Conservation (phyloP, 345 rosid species). For the Reutealis trisperma region DNA sequence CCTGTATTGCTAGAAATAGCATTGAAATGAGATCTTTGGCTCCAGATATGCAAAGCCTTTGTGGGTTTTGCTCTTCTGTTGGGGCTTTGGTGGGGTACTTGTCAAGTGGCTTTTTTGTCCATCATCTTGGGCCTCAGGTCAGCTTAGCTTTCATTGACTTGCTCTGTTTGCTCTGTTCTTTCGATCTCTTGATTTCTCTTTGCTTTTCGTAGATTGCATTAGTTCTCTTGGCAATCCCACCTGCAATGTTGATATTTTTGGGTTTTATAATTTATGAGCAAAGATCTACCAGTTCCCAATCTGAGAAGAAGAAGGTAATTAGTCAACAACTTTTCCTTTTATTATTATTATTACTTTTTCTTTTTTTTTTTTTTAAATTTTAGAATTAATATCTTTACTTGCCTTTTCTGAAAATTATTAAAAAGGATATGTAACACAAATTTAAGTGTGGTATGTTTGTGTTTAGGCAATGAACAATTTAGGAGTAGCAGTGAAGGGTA, state of each 20-base stretch:
- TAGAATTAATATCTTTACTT: no score
- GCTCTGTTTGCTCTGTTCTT: neutral
- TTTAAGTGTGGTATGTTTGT: neutral
- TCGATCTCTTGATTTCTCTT: neutral
- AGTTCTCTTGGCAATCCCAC: constrained; percentile 61
- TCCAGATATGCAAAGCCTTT: constrained; percentile 83
- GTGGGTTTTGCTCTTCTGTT: constrained; percentile 75
- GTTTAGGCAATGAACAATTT: constrained; percentile 45
- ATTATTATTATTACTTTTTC: neutral
- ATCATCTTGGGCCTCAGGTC: constrained; percentile 76
- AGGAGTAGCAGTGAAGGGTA: constrained; percentile 50
- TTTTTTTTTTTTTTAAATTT: neutral
- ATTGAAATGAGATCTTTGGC: constrained; percentile 58
- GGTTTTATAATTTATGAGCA: constrained; percentile 70
- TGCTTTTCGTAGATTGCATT: constrained; percentile 55
- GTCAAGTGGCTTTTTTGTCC: constrained; percentile 71
- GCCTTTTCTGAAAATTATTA: no score
- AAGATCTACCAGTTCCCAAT: constrained; percentile 30
- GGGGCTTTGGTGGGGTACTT: constrained; percentile 74
- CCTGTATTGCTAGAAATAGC: constrained; percentile 77
- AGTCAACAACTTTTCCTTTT: constrained; percentile 13
- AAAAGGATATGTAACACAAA: no score
- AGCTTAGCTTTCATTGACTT: neutral
- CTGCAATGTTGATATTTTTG: constrained; percentile 48
- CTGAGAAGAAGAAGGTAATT: constrained; percentile 51